A percentile compares a stretch with the other conserved stretches of the same genome.
These are phyloP conservation scores for Cicer chorassanicum DNA, from an alignment of 306 rosid genomes.

Conservation along the genomic window DNA sequence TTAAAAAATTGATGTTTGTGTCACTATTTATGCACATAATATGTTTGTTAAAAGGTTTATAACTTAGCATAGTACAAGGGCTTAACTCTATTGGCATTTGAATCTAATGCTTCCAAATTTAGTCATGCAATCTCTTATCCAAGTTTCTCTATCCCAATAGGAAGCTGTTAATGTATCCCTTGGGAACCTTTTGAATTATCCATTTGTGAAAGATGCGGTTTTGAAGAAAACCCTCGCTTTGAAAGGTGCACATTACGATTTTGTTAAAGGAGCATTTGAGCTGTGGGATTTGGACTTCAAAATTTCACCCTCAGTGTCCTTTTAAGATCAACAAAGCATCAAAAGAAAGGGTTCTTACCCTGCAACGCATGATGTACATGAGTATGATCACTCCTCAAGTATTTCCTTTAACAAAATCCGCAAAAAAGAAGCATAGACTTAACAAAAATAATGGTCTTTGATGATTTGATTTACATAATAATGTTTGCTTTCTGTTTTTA, in stretches of 20 bases:
- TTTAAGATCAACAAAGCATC: conserved; percentile 24
- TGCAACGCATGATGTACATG: neutral
- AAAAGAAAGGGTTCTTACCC: neutral
- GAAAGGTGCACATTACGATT: conserved; percentile 87
- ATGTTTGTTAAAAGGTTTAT: no score
- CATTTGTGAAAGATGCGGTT: conserved; percentile 72
- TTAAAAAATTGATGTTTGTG: no score
- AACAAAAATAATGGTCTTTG: neutral
- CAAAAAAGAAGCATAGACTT: neutral
- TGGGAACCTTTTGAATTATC: conserved; percentile 79
- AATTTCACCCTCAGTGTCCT: conserved; percentile 47
- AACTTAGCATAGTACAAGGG: no score
- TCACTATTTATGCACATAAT: no score
- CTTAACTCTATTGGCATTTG: no score
- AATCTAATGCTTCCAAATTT: no score
- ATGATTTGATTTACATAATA: neutral
- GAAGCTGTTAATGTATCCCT: conserved; percentile 96
- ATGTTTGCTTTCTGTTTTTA: neutral
- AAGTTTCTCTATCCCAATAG: conserved; percentile 47
- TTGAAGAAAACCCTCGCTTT: conserved; percentile 60
- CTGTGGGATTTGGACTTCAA: conserved; percentile 81
- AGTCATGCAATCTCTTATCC: neutral
- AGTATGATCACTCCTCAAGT: neutral
- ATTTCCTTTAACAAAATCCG: neutral
- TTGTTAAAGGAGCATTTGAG: conserved; percentile 71